phyloP scores from a whole-genome alignment of 805 yeast species.

The Vanderwaltozyma verrucispora region DNA sequence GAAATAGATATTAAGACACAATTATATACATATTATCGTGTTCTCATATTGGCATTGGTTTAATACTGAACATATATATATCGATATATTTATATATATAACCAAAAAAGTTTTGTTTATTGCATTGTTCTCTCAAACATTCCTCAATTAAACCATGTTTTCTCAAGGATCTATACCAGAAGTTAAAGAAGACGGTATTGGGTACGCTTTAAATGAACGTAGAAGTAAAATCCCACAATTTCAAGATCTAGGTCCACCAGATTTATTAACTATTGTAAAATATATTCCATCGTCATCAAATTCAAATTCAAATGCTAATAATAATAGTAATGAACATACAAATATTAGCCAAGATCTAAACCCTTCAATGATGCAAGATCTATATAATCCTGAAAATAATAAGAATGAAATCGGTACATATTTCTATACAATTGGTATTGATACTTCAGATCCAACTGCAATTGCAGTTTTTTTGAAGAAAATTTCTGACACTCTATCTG shows the following conservation, averaged over 20 bases:
- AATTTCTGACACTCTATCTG: constrained; percentile 51
- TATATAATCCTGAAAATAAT: constrained; percentile 30
- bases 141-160: constrained; percentile 31
- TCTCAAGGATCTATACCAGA: constrained; percentile 60
- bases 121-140: no score
- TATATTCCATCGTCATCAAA: constrained; percentile 20
- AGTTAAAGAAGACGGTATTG: constrained; percentile 48
- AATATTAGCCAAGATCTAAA: constrained; percentile 1
- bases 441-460: constrained; percentile 65
- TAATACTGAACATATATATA: no score
- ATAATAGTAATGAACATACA: neutral
- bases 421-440: constrained; percentile 65
- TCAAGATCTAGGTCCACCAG: constrained; percentile 66
- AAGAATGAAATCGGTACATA: constrained; percentile 55
- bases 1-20: no score
- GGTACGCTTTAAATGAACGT: constrained; percentile 54
- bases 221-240: constrained; percentile 48
- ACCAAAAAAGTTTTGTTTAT: no score
- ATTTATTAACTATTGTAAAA: constrained; percentile 35
- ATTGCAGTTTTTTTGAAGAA: constrained; percentile 67
- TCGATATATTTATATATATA: no score
- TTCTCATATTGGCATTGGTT: no score
- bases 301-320: constrained; percentile 2
- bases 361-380: constrained; percentile 2
- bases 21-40: no score